Base-by-base conservation (phyloP, 176 grass and related monocot species). In the Cenchrus purpureus region DNA sequence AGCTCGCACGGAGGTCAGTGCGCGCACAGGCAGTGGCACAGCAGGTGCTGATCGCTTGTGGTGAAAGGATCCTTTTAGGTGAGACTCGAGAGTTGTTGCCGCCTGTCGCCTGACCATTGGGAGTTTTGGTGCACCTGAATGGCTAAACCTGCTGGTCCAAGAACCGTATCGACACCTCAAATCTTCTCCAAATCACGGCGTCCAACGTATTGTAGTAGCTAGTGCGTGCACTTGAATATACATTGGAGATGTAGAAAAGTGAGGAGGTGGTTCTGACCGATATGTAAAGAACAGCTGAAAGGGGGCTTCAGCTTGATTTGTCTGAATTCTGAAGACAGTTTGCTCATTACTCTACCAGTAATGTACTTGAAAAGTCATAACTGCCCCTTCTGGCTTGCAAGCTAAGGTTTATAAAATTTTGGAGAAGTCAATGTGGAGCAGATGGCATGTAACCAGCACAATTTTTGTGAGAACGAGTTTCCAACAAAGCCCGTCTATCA, bases 1-100 rank as follows among this genome's bases (percentile, higher is more conserved):
- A 81, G 44, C 31, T 49, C 59, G 13, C 50, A 31, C 52, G 68
- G 17, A 3, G 16, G 40, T 42, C 43, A 16, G 37, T 4, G 7
- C 22, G 59, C 17, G 71, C 68, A 16, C 28, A 50, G 15, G 8
- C 68, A 70, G 13, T 40, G 65, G 50, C 29, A 45, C 44, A 85
- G 50, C 81, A 79, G 87, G 68, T 88, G 87, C 29, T 44, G 34
- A 50, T 92, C 70, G 52, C 83, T 88, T 93, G 43, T 54, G 68
- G 70, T 68, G 64, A 78, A 92, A 87, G 86, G 48, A 44, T 91
- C 45, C 77, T 82, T 92, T 87, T 95, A 89, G 91, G 88, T 92
- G 44, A 45, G 44, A 45, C 44, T 45, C 7, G 76, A 82, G 86
- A 80, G 83, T 91, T 89, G 86, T 86, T 95, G 88, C 59, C 74